Conservation (phyloP, 257 asterid species). For the Leonotis leonurus region DNA sequence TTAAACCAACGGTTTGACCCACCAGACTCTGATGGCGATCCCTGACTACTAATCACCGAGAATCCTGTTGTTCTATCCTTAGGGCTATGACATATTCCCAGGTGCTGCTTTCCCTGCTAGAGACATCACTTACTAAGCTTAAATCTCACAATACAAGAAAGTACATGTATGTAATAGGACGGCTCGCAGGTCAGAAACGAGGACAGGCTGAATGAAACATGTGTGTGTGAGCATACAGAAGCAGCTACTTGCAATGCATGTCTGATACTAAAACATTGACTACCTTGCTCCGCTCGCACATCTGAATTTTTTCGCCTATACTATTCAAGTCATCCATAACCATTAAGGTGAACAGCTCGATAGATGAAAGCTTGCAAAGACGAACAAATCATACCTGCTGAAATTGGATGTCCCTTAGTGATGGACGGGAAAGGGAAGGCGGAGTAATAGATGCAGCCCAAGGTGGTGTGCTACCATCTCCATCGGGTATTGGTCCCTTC, state of each 20-base stretch:
- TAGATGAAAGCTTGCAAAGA: not conserved
- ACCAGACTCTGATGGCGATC: constrained; percentile 64
- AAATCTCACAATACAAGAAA: not conserved
- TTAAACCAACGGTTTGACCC: constrained; percentile 87
- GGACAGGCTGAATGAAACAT: no score
- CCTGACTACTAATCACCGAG: constrained; percentile 58
- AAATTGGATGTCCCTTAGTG: constrained; percentile 86
- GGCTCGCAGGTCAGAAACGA: not conserved
- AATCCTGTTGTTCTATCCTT: constrained; percentile 66
- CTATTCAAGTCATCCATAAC: no score
- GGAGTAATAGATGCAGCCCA: constrained; percentile 91
- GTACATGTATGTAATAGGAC: not conserved
- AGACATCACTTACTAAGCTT: not conserved
- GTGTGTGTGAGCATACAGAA: no score
- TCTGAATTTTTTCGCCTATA: no score
- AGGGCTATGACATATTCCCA: constrained; percentile 58
- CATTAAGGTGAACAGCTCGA: no score
- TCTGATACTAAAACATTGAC: no score
- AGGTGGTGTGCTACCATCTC: constrained; percentile 77
- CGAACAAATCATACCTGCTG: constrained; percentile 58
- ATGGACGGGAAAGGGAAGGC: constrained; percentile 73
- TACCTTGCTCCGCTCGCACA: no score
- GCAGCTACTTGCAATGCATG: not conserved
- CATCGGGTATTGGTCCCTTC: constrained; percentile 45
- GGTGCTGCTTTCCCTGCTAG: constrained; percentile 50